These are phyloP conservation scores for Boletellus deceptivus DNA, from an alignment of 1,284 basidiomycete genomes.

Conservation along the genomic window DNA sequence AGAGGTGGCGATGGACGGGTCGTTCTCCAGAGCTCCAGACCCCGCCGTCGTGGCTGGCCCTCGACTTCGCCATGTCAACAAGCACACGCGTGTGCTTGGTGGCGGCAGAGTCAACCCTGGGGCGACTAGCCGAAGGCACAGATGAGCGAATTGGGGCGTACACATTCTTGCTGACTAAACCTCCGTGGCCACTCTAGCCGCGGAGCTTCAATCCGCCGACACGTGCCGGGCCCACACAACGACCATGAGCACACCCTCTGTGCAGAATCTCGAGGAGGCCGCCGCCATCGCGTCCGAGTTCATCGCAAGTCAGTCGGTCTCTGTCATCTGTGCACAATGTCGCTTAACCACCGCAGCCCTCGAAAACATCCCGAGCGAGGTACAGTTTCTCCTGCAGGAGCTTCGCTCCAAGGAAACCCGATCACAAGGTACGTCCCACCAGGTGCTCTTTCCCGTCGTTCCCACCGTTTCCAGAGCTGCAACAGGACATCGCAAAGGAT, in stretches of 20 bases:
- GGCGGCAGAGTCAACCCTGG: too few relatives aligned
- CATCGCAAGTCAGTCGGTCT: conserved; percentile 54
- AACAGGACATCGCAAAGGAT: conserved; percentile 54
- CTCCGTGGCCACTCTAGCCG: conserved; percentile 4
- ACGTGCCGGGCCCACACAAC: conserved; percentile 8
- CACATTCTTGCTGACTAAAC: too few relatives aligned
- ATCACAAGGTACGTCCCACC: conserved; percentile 43
- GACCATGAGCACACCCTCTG: conserved; percentile 33
- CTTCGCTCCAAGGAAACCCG: conserved; percentile 59
- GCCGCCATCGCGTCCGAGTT: conserved; percentile 68
- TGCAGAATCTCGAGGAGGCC: conserved; percentile 56
- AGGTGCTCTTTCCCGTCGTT: background rate
- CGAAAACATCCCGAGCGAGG: conserved; percentile 74
- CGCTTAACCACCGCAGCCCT: conserved; percentile 42
- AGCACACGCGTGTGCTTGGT: too few relatives aligned
- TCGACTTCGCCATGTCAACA: too few relatives aligned
- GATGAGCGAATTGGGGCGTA: too few relatives aligned
- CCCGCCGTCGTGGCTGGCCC: too few relatives aligned
- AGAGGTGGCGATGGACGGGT: too few relatives aligned
- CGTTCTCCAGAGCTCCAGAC: too few relatives aligned
- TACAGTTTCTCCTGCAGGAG: conserved; percentile 69
- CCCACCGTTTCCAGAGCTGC: conserved; percentile 40
- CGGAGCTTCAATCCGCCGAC: conserved; percentile 27
- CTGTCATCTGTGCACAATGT: background rate
- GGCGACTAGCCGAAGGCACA: too few relatives aligned